Evolutionary conservation across 2,329 filamentous ascomycete species (phyloP).

Genomic region (Penicillium nordicum): DNA sequence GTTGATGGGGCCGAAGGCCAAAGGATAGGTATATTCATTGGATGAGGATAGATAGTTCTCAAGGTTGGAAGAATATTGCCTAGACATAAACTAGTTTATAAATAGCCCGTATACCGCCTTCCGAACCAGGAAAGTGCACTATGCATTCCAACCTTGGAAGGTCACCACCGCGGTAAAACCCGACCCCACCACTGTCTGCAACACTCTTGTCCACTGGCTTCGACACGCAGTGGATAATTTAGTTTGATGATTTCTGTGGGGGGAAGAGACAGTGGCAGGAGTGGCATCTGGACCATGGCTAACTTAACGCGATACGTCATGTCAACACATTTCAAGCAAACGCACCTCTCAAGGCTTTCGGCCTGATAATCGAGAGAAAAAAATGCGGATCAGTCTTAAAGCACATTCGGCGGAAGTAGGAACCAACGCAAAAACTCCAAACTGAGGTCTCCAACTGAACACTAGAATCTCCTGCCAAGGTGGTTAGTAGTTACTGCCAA

Average conservation of each 20-base stretch:
- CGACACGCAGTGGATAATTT: conserved; percentile 49
- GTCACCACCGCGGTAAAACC: conserved; percentile 44
- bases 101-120: background rate
- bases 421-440: background rate
- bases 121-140: conserved; percentile 34
- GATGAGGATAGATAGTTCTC: background rate
- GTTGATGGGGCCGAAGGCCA: background rate
- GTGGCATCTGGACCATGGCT: background rate
- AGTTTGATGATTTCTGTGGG: conserved; percentile 37
- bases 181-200: conserved; percentile 48
- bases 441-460: background rate
- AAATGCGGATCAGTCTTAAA: background rate
- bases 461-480: background rate
- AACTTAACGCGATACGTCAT: background rate
- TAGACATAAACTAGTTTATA: background rate
- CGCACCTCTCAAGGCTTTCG: background rate
- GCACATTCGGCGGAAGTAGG: background rate
- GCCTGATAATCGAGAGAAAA: no score
- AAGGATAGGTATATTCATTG: background rate
- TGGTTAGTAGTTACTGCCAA: background rate
- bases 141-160: conserved; percentile 39
- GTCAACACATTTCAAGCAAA: background rate
- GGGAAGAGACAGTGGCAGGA: background rate
- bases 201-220: conserved; percentile 46
- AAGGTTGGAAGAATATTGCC: background rate